Conservation (phyloP, 208 protist genomes). For the Trypanosoma vivax region DNA sequence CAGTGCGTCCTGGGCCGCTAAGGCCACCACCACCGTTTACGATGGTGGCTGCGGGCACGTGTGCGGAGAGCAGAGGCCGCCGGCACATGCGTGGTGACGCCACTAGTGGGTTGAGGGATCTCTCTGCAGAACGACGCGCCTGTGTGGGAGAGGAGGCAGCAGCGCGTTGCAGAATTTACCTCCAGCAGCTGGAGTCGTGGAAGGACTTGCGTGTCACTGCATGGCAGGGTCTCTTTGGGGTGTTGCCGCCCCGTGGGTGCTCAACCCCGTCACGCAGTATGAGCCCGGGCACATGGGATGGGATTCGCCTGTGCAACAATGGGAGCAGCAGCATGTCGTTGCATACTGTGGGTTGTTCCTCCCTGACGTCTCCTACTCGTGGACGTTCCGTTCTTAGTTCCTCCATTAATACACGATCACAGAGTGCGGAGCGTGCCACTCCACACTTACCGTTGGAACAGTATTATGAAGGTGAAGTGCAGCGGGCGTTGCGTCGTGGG, state of each 20-base stretch:
- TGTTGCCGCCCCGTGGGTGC: background rate
- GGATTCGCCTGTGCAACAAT: too few relatives aligned
- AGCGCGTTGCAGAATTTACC: conserved; percentile 13
- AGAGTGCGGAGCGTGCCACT: background rate
- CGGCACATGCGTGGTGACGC: background rate
- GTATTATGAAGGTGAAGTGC: conserved; percentile 25
- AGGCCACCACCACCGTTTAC: too few relatives aligned
- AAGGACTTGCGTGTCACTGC: conserved; percentile 24
- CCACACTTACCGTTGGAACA: conserved; percentile 30
- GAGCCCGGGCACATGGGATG: background rate
- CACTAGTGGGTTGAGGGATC: background rate
- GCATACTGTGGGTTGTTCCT: too few relatives aligned
- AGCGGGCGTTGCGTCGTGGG: conserved; percentile 11
- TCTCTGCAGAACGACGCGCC: conserved; percentile 3
- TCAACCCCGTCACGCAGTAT: background rate
- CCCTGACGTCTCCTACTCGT: too few relatives aligned
- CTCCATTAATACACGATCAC: background rate
- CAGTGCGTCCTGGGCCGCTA: too few relatives aligned
- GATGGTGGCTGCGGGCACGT: background rate
- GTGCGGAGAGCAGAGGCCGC: background rate
- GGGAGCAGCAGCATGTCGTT: too few relatives aligned
- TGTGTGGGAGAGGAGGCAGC: conserved; percentile 18
- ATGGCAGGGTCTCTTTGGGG: background rate
- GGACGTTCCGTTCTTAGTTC: background rate
- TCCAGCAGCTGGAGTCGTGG: conserved; percentile 22